Base-by-base conservation (phyloP, 305 asterid genomes). In the Fraxinus velutina region DNA sequence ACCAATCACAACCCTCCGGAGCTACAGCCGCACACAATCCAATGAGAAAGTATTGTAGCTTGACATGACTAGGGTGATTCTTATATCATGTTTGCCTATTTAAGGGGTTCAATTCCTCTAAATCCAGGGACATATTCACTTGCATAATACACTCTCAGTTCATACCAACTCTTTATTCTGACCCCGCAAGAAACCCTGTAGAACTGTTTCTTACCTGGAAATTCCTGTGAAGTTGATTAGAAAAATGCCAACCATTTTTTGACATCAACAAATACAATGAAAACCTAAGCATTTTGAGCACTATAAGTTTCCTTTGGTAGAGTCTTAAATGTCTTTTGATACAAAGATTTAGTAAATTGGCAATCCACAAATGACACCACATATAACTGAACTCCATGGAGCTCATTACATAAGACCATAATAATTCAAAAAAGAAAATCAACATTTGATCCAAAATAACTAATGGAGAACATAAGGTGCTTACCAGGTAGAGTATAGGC, bases 401-500 rank as follows among this genome's bases (percentile, higher is more conserved):
- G 27, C 21, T 6, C 6, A 73, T 32, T 42, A 21, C 50, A 78
- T 10, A 57, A 62, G 74, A 82, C 42, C 5, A 62, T 32, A 39
- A 42, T 30, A 36, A 29, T 62, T 42, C 44, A 78, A 19, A 24
- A 22, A 1, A 29, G 37, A 30, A 68, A 62, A 64, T 64, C 73
- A 64, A 24, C 13, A 80, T 78, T 32, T 73, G 27, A 84, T 30
- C 78, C 60, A 19, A 75, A 76, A 60, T 71, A 21, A 79, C 12
- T 64, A 62, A 73, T 17, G 34, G 60, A 79, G 86, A 8, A 8
- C 79, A 29, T 70, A 13, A 42, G 82, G 78, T 80, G 29, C 77
- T 52, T 91, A 93, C 98, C 99, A 74, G 99, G 99, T 50, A 95
- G 73, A 73, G 90, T 88, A 80, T 95, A 91, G 78, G 94, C 99